phyloP scores from a whole-genome alignment of 805 yeast species.

The Teunomyces cretensis region DNA sequence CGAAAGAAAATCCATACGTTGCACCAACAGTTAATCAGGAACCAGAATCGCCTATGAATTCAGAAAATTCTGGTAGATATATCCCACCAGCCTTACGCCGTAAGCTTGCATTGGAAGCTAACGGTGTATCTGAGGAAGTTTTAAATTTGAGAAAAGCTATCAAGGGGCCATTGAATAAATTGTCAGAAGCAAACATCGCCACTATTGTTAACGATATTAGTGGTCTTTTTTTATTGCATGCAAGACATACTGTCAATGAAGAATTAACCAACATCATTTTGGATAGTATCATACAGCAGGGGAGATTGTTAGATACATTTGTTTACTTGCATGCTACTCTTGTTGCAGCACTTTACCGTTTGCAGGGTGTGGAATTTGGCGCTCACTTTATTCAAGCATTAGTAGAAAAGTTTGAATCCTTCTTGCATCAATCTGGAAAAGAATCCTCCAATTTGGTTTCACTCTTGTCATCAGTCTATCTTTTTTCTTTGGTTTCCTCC shows the following conservation, averaged over 20 bases:
- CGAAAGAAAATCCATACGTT: slow-evolving; percentile 72
- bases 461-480: slow-evolving; percentile 71
- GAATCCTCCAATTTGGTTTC: slow-evolving; percentile 69
- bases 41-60: slow-evolving; percentile 9
- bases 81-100: slow-evolving; percentile 86
- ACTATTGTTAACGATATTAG: slow-evolving; percentile 70
- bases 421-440: slow-evolving; percentile 27
- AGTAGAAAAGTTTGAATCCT: slow-evolving; percentile 65
- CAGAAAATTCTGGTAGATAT: slow-evolving; percentile 46
- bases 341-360: slow-evolving; percentile 68
- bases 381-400: slow-evolving; percentile 78
- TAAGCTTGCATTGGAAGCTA: slow-evolving; percentile 42
- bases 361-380: slow-evolving; percentile 87
- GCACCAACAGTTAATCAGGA: slow-evolving; percentile 44
- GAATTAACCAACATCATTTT: slow-evolving; percentile 61
- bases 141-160: slow-evolving; percentile 56
- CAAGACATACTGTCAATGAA: slow-evolving; percentile 80
- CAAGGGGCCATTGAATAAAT: slow-evolving; percentile 81
- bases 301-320: slow-evolving; percentile 73
- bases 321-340: slow-evolving; percentile 77
- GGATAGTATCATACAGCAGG: slow-evolving; percentile 62
- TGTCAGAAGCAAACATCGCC: slow-evolving; percentile 83
- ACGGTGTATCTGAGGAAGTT: slow-evolving; percentile 37
- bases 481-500: slow-evolving; percentile 74
- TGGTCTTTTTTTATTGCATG: slow-evolving; percentile 58